These are phyloP conservation scores for Penicillium fimorum DNA, from an alignment of 495 filamentous ascomycete genomes.

Conservation along the genomic window DNA sequence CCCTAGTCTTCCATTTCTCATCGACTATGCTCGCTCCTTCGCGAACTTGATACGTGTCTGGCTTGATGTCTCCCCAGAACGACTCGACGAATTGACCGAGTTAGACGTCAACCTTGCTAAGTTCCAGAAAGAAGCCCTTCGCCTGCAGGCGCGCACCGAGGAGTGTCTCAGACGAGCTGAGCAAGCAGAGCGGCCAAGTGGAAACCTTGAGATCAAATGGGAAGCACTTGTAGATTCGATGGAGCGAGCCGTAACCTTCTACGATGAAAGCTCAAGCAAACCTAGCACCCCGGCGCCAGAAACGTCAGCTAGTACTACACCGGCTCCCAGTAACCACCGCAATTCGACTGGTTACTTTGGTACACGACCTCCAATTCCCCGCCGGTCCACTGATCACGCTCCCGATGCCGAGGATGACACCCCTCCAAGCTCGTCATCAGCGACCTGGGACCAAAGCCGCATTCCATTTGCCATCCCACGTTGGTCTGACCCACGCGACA, in stretches of 20 bases:
- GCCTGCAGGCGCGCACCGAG: constrained; percentile 68
- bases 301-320: constrained; percentile 38
- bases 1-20: constrained; percentile 88
- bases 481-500: constrained; percentile 48
- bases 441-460: constrained; percentile 49
- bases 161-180: constrained; percentile 73
- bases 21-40: constrained; percentile 86
- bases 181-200: constrained; percentile 62
- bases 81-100: constrained; percentile 38
- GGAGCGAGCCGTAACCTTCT: constrained; percentile 53
- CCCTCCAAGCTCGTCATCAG: constrained; percentile 52
- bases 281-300: constrained; percentile 44
- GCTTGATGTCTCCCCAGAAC: constrained; percentile 59
- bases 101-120: constrained; percentile 41
- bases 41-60: constrained; percentile 87
- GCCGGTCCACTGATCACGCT: constrained; percentile 42
- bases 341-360: constrained; percentile 49
- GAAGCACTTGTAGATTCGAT: constrained; percentile 73
- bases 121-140: constrained; percentile 75
- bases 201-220: constrained; percentile 61
- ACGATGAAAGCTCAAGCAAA: constrained; percentile 37
- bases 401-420: constrained; percentile 46
- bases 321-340: constrained; percentile 33
- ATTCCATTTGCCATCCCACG: constrained; percentile 43
- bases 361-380: constrained; percentile 39